Percentiles rank a stretch among this genome's conserved stretches.
Evolutionary conservation across 345 rosid genomes (phyloP).

Genomic region (Eucalyptus dawsonii): DNA sequence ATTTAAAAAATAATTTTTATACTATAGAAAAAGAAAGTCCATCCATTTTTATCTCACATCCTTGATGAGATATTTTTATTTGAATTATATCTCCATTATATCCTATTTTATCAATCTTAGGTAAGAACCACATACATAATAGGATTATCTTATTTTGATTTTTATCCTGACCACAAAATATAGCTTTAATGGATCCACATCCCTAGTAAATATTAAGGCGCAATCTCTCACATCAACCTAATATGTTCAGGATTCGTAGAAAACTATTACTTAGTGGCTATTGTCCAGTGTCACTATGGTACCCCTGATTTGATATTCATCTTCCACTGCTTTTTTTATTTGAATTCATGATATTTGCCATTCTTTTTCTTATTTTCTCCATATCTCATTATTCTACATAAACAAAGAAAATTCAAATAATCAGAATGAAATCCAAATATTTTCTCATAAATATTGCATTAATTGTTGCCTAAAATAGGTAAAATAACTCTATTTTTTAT

Average conservation of each 20-base stretch:
- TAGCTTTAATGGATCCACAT: not conserved
- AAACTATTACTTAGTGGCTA: not conserved
- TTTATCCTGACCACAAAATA: fast-evolving
- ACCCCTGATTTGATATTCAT: no score
- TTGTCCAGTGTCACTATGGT: not conserved
- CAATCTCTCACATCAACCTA: not conserved
- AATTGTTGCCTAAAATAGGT: no score
- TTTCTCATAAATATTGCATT: no score
- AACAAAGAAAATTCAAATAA: no score
- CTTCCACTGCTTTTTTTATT: no score
- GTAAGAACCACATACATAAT: no score
- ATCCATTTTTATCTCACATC: not conserved
- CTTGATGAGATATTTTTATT: fast-evolving
- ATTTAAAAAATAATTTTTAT: fast-evolving
- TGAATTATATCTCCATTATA: fast-evolving
- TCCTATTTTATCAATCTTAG: not conserved
- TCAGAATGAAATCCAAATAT: no score
- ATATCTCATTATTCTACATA: no score
- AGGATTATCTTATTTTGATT: fast-evolving
- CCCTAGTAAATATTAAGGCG: fast-evolving
- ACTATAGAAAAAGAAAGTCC: fast-evolving
- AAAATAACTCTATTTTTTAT: no score
- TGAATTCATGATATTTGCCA: no score
- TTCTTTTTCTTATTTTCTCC: no score
- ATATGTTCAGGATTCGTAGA: no score